Conservation (phyloP, 305 asterid species). For the Fraxinus angustifolia region DNA sequence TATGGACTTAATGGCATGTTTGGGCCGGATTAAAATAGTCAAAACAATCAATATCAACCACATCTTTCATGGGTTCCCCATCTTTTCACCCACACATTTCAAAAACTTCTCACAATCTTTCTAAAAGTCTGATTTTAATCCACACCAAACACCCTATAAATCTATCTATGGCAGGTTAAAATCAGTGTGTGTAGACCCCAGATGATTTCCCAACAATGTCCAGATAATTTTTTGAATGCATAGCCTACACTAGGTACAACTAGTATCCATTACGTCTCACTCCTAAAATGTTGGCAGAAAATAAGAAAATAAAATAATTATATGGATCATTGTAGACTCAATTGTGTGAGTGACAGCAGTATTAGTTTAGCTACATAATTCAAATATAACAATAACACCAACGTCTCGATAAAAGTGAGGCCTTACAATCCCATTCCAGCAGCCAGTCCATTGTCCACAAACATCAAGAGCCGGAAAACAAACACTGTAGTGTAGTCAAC, state of each 20-base stretch:
- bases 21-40: no score
- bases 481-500: conserved; percentile 83
- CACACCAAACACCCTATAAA: no score
- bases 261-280: background rate
- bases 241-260: background rate
- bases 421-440: conserved; percentile 98
- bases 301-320: background rate
- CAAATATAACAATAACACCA: background rate
- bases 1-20: background rate
- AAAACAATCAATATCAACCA: no score
- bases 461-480: conserved; percentile 88
- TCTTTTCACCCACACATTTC: no score
- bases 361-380: background rate
- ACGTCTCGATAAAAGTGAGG: conserved; percentile 15
- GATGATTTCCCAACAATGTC: background rate
- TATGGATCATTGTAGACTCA: background rate
- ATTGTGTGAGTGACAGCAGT: background rate
- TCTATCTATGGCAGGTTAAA: background rate
- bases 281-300: background rate
- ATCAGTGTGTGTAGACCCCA: background rate
- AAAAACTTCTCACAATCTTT: no score
- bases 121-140: no score
- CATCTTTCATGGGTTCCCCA: no score
- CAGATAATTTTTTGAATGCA: background rate
- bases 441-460: conserved; percentile 92